Evolutionary conservation across 2,329 filamentous ascomycete genomes (phyloP), one percentile per base, ranked within the genome.

Genomic region (Aspergillus calidoustus): DNA sequence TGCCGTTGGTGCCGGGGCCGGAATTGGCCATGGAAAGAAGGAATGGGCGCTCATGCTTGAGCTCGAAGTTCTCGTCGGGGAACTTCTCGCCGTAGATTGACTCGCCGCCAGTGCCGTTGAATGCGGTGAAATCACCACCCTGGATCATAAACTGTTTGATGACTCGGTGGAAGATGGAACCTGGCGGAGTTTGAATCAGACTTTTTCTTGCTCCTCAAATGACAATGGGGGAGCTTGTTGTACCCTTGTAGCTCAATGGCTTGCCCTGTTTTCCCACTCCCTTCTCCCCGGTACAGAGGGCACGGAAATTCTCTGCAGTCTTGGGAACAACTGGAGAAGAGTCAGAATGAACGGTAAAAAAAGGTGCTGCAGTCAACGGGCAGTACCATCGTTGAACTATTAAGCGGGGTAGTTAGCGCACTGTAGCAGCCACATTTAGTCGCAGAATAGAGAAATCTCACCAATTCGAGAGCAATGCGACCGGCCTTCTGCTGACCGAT

Each of bases 81-180:
- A 99, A 99, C 82, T 97, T 98, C 77, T 91, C 91, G 74, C 94
- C 94, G 76, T 98, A 99, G 79, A 99, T 98, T 66, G 91, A 95
- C 82, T 98, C 95, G 73, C 94, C 94, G 67, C 94, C 94, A 28
- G 94, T 98, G 68, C 94, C 95, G 76, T 98, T 94, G 76, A 92
- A 92, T 59, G 87, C 89, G 53, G 94, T 99, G 78, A 99, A 99
- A 79, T 98, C 95, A 79, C 95, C 94, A 74, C 95, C 93, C 82
- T 97, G 91, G 74, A 97, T 95, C 94, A 99, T 98, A 81, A 99
- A 99, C 72, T 91, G 87, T 84, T 97, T 97, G 83, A 99, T 99
- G 67, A 99, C 91, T 55, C 94, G 91, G 83, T 99, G 94, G 84
- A 99, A 98, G 70, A 82, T 83, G 64, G 91, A 96, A 69, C 92